Evolutionary conservation across 2,329 filamentous ascomycete species (phyloP).

Genomic region (Fusarium pininemorale): DNA sequence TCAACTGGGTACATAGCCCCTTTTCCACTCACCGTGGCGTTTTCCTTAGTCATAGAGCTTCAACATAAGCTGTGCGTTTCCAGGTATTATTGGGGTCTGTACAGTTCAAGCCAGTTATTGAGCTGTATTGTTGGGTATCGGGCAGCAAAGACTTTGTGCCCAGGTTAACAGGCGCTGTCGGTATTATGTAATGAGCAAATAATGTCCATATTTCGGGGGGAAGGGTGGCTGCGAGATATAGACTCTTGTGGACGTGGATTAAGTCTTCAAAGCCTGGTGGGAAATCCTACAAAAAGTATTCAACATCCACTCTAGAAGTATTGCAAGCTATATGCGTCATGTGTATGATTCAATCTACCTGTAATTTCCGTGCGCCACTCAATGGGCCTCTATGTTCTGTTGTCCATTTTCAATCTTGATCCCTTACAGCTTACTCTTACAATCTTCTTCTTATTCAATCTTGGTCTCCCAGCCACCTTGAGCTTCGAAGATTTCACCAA

Average conservation of each 20-base stretch:
- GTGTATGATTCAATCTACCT: not conserved
- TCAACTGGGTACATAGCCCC: slow-evolving; percentile 10
- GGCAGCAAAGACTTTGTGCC: slow-evolving; percentile 4
- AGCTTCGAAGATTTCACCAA: slow-evolving; percentile 48
- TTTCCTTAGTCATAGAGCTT: slow-evolving; percentile 24
- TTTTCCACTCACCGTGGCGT: slow-evolving; percentile 29
- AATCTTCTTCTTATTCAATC: not conserved
- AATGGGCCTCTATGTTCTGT: not conserved
- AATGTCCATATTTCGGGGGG: slow-evolving; percentile 11
- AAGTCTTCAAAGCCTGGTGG: slow-evolving; percentile 3
- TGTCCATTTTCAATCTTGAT: not conserved
- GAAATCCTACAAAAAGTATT: slow-evolving; percentile 31
- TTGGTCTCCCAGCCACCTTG: slow-evolving; percentile 44
- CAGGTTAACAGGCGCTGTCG: slow-evolving; percentile 16
- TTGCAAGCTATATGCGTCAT: not conserved
- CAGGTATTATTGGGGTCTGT: slow-evolving; percentile 3
- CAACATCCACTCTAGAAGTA: slow-evolving; percentile 12
- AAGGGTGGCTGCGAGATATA: slow-evolving; percentile 4
- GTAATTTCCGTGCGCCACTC: slow-evolving; percentile 4
- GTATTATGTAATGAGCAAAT: slow-evolving; percentile 33
- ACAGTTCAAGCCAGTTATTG: slow-evolving; percentile 13
- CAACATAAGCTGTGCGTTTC: not conserved
- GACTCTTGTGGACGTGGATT: slow-evolving; percentile 6
- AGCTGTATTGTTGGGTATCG: slow-evolving; percentile 22
- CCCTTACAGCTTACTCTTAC: not conserved